Conservation (phyloP, 192 early-diverging fungal species). For the Rhizophagus sp. region DNA sequence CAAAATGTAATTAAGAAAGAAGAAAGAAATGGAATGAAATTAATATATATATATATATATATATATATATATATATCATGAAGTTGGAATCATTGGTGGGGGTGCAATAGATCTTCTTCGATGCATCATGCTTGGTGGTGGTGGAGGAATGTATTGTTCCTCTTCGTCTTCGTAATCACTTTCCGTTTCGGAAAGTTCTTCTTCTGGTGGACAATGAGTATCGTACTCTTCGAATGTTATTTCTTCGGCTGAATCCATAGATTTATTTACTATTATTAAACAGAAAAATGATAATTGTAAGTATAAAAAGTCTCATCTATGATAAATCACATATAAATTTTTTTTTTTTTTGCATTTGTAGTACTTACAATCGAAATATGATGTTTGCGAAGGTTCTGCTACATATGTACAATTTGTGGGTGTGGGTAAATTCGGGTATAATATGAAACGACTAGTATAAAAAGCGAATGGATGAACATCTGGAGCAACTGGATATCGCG, state of each 20-base stretch:
- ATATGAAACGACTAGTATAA: conserved; percentile 25
- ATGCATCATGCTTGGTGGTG: conserved; percentile 2
- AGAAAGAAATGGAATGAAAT: background rate
- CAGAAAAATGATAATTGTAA: too few species aligned
- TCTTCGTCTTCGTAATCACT: conserved; percentile 13
- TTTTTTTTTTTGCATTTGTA: too few species aligned
- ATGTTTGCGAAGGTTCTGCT: background rate
- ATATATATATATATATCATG: background rate
- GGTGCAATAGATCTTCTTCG: conserved; percentile 23
- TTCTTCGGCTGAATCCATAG: background rate
- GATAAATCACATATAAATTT: too few species aligned
- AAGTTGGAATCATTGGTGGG: background rate
- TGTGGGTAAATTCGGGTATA: conserved; percentile 23
- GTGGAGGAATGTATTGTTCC: conserved; percentile 9
- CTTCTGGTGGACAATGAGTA: conserved; percentile 18
- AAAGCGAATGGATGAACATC: conserved; percentile 21
- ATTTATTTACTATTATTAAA: background rate
- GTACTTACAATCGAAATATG: conserved; percentile 9
- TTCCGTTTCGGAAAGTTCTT: conserved; percentile 1
- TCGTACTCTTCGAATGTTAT: conserved; percentile 13
- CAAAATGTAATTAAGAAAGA: background rate
- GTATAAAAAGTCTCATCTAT: too few species aligned
- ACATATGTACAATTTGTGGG: background rate
- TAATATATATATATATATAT: background rate
- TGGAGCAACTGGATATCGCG: background rate